Percentiles rank a stretch among this genome's conserved stretches.
Evolutionary conservation across 106 monocot species (phyloP).

Genomic region (Iris macrosiphon): DNA sequence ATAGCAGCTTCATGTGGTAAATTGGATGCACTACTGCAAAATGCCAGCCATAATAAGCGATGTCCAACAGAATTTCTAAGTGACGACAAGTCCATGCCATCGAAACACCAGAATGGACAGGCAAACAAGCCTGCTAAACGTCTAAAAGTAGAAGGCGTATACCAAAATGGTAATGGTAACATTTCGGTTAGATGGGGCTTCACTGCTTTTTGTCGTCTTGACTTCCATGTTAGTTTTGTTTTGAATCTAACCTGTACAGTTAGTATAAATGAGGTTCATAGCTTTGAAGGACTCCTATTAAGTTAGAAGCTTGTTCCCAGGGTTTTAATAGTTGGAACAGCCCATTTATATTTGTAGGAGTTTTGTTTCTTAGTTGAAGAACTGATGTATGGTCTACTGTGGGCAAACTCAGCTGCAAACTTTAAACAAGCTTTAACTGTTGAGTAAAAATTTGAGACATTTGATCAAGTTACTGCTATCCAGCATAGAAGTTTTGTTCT

Average conservation of each 20-base stretch:
- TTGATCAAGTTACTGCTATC: too few relatives aligned
- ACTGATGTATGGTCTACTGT: too few relatives aligned
- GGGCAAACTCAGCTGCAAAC: too few relatives aligned
- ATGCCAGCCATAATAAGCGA: not conserved
- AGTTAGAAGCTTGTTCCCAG: not conserved
- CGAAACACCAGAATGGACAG: conserved; percentile 16
- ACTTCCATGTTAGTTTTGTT: conserved; percentile 2
- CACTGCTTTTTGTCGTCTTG: not conserved
- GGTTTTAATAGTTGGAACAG: too few relatives aligned
- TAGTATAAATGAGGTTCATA: not conserved
- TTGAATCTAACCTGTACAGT: not conserved
- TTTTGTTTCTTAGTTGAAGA: too few relatives aligned
- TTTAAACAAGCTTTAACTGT: too few relatives aligned
- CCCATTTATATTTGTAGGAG: too few relatives aligned
- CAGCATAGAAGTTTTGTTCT: too few relatives aligned
- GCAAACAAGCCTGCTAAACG: not conserved
- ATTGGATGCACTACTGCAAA: conserved; percentile 14
- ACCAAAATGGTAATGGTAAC: conserved; percentile 16
- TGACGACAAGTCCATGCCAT: not conserved
- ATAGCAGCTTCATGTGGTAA: conserved; percentile 36
- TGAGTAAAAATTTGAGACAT: too few relatives aligned
- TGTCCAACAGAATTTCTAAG: not conserved
- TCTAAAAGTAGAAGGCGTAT: not conserved
- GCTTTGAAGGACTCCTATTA: not conserved
- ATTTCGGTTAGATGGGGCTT: not conserved